Evolutionary conservation across 2,329 filamentous ascomycete species (phyloP).

Genomic region (Pseudogymnoascus sp.): DNA sequence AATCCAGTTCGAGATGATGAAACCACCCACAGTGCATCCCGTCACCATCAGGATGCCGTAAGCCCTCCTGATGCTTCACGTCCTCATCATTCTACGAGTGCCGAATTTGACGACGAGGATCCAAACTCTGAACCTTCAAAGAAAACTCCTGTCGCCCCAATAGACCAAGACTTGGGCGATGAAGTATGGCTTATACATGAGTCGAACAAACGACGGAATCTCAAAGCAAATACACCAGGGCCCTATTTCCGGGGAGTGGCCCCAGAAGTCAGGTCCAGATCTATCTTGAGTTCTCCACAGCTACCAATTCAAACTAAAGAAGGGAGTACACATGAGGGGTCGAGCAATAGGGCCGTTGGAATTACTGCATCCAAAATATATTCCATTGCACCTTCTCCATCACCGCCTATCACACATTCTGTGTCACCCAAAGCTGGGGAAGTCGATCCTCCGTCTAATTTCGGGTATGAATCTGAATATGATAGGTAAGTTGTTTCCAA

Average conservation of each 20-base stretch:
- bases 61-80: no score
- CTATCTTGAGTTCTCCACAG: not conserved
- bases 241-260: not conserved
- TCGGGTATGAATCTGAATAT: not conserved
- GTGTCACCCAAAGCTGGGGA: not conserved
- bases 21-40: no score
- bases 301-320: not conserved
- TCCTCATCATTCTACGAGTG: not conserved
- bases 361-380: not conserved
- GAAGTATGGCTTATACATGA: no score
- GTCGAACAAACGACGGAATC: not conserved
- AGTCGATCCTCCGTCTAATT: not conserved
- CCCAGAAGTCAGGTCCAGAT: not conserved
- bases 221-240: no score
- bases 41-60: no score
- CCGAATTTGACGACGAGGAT: no score
- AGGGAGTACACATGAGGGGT: not conserved
- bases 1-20: not conserved
- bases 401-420: not conserved
- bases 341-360: not conserved
- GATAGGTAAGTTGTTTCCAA: not conserved
- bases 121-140: not conserved
- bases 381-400: not conserved
- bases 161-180: not conserved
- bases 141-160: no score